phyloP scores from a whole-genome alignment of 768 basidiomycete genomes.

The Russula abietina region DNA sequence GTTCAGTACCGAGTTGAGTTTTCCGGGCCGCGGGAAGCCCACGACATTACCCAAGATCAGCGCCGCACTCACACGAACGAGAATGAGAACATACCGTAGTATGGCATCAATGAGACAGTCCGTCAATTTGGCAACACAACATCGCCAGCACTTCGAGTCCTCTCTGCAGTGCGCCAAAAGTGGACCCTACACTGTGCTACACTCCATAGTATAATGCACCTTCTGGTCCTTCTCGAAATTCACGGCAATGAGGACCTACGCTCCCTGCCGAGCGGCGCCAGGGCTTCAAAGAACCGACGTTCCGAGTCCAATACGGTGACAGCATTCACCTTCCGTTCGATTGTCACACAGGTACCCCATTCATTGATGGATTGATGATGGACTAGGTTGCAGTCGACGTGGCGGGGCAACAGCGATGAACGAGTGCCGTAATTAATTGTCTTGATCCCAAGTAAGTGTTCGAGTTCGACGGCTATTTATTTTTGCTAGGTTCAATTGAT shows the following conservation, averaged over 20 bases:
- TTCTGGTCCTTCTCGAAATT: slow-evolving; percentile 51
- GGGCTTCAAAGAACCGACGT: slow-evolving; percentile 68
- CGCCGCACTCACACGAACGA: too few relatives aligned
- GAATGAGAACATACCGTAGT: too few relatives aligned
- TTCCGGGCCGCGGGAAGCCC: too few relatives aligned
- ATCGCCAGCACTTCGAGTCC: too few relatives aligned
- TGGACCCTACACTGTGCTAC: slow-evolving; percentile 37
- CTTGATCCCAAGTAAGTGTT: slow-evolving; percentile 23
- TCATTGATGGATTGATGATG: not conserved
- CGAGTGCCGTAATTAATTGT: not conserved
- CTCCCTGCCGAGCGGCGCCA: slow-evolving; percentile 47
- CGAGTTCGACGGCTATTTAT: too few relatives aligned
- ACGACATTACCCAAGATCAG: too few relatives aligned
- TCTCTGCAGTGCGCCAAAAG: too few relatives aligned
- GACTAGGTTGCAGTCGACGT: too few relatives aligned
- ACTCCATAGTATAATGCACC: slow-evolving; percentile 50
- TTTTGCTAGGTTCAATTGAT: too few relatives aligned
- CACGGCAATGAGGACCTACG: slow-evolving; percentile 53
- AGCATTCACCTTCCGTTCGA: not conserved
- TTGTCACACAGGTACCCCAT: not conserved
- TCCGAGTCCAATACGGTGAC: slow-evolving; percentile 40
- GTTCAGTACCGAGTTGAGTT: too few relatives aligned
- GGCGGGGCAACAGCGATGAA: slow-evolving; percentile 5
- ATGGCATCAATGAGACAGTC: too few relatives aligned
- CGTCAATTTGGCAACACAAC: too few relatives aligned